phyloP scores from a whole-genome alignment of 305 asterid species.

The Fraxinus baroniana region DNA sequence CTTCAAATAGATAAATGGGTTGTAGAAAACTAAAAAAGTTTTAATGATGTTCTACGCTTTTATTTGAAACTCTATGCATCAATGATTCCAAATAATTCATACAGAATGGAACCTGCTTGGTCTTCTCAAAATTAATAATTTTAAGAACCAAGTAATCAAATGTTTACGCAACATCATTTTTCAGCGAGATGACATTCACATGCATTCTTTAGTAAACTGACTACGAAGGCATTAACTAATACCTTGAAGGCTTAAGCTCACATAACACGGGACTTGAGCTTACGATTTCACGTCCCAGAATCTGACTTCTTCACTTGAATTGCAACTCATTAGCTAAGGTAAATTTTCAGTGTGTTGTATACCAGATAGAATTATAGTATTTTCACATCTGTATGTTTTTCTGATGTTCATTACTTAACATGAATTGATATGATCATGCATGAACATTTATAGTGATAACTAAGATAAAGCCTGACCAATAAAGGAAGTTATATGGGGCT shows the following conservation, averaged over 20 bases:
- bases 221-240: not conserved
- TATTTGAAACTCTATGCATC: not conserved
- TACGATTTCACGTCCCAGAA: not conserved
- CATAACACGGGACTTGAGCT: not conserved
- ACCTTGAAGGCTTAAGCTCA: not conserved
- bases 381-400: not conserved
- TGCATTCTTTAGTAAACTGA: not conserved
- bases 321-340: not conserved
- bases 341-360: not conserved
- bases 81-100: not conserved
- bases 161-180: not conserved
- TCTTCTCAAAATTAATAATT: not conserved
- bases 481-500: not conserved
- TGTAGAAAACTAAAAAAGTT: not conserved
- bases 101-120: not conserved
- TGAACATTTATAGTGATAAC: not conserved
- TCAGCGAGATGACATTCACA: not conserved
- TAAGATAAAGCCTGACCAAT: not conserved
- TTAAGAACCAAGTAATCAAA: not conserved
- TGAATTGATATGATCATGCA: not conserved
- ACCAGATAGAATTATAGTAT: not conserved
- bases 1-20: not conserved
- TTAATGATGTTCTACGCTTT: not conserved
- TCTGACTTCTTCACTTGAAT: not conserved
- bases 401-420: not conserved